phyloP scores from a whole-genome alignment of 192 early-diverging fungal species.

The Umbelopsis isabellina region DNA sequence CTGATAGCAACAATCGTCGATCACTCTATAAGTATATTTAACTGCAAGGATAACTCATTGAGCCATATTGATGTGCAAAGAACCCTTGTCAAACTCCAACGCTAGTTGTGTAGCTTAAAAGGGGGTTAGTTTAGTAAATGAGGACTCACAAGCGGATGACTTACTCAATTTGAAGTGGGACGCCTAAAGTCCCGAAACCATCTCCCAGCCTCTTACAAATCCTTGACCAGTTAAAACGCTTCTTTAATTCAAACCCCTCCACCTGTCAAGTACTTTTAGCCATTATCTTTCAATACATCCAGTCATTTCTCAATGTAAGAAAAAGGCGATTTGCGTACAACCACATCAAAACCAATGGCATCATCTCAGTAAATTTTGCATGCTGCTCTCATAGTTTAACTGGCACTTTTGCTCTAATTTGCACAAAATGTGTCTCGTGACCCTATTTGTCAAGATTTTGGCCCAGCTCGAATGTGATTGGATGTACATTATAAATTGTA shows the following conservation, averaged over 20 bases:
- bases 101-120: neutral
- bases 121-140: slow-evolving; percentile 10
- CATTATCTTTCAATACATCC: neutral
- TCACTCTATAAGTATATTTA: too few relatives aligned
- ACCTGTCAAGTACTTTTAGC: neutral
- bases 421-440: neutral
- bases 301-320: too few relatives aligned
- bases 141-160: slow-evolving; percentile 2
- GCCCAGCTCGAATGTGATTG: neutral
- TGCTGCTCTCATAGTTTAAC: too few relatives aligned
- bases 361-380: too few relatives aligned
- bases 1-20: too few relatives aligned
- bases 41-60: too few relatives aligned
- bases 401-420: too few relatives aligned
- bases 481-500: neutral
- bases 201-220: slow-evolving; percentile 13
- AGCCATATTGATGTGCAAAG: neutral
- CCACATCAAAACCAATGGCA: too few relatives aligned
- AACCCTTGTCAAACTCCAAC: neutral
- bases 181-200: slow-evolving; percentile 21
- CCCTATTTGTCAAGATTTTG: slow-evolving; percentile 15
- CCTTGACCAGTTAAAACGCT: slow-evolving; percentile 4
- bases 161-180: slow-evolving; percentile 23
- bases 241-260: neutral
- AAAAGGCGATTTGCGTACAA: too few relatives aligned